phyloP scores from a whole-genome alignment of 2,329 filamentous ascomycete species.

The Cyphellophora europaea region DNA sequence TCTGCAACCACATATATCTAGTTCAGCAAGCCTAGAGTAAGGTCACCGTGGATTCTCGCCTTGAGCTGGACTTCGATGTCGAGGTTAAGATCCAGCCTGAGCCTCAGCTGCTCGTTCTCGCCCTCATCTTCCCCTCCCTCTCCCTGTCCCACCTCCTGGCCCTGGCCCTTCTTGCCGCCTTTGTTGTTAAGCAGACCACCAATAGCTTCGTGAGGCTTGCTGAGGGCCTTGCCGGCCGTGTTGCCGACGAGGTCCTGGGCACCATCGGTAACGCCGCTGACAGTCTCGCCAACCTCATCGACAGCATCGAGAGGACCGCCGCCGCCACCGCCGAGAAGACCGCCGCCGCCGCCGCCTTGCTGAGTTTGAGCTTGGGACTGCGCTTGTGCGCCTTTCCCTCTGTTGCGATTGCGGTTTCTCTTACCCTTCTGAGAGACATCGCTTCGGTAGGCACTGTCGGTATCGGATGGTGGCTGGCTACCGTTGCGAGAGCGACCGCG shows the following conservation, averaged over 20 bases:
- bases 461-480: conserved; percentile 31
- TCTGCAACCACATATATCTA: too few relatives aligned
- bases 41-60: conserved; percentile 56
- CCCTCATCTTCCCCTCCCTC: conserved; percentile 9
- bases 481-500: conserved; percentile 30
- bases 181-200: conserved; percentile 21
- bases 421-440: conserved; percentile 45
- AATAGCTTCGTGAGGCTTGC: conserved; percentile 33
- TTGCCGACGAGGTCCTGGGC: conserved; percentile 48
- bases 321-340: conserved; percentile 19
- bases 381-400: conserved; percentile 25
- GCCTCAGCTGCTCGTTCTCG: conserved; percentile 33
- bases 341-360: conserved; percentile 30
- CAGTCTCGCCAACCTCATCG: conserved; percentile 46
- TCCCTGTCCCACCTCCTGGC: conserved; percentile 46
- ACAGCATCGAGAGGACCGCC: conserved; percentile 46
- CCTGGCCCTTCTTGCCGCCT: conserved; percentile 18
- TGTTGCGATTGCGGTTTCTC: conserved; percentile 43
- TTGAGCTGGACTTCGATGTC: conserved; percentile 56
- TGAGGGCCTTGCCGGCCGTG: conserved; percentile 38
- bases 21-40: conserved; percentile 42
- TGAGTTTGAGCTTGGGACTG: conserved; percentile 34
- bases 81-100: conserved; percentile 51
- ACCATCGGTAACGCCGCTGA: conserved; percentile 28
- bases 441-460: conserved; percentile 44